These are phyloP conservation scores for Fraxinus paxiana DNA, from an alignment of 305 asterid species.

Conservation along the genomic window DNA sequence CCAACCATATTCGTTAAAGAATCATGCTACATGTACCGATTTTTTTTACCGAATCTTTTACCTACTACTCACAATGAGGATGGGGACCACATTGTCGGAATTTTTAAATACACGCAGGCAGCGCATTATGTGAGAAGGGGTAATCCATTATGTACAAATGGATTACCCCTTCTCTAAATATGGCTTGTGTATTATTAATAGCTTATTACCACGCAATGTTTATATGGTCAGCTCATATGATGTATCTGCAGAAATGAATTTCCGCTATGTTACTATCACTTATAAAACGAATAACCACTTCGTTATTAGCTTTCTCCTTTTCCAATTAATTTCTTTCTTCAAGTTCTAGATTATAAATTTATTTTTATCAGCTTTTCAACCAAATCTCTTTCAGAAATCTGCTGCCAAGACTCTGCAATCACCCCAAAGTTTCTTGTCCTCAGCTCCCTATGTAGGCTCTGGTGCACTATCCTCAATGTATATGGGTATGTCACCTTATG, in stretches of 20 bases:
- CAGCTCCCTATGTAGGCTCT: slow-evolving; percentile 64
- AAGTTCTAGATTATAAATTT: neutral
- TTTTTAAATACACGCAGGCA: no score
- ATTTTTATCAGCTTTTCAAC: neutral
- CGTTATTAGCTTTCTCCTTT: neutral
- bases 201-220: neutral
- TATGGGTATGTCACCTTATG: slow-evolving; percentile 74
- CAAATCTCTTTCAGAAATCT: slow-evolving; percentile 46
- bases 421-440: slow-evolving; percentile 63
- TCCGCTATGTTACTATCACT: neutral
- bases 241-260: neutral
- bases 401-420: slow-evolving; percentile 62
- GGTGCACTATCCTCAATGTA: slow-evolving; percentile 78
- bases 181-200: neutral
- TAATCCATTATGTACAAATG: no score
- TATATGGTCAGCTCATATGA: neutral
- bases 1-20: neutral
- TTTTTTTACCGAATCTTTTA: no score
- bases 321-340: neutral
- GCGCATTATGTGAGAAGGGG: no score
- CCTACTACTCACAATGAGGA: no score
- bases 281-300: neutral
- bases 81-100: no score
- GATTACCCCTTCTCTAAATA: neutral
- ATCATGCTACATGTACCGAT: no score